phyloP scores from a whole-genome alignment of 2,329 filamentous ascomycete genomes.

The Ceratocystis ficicola region DNA sequence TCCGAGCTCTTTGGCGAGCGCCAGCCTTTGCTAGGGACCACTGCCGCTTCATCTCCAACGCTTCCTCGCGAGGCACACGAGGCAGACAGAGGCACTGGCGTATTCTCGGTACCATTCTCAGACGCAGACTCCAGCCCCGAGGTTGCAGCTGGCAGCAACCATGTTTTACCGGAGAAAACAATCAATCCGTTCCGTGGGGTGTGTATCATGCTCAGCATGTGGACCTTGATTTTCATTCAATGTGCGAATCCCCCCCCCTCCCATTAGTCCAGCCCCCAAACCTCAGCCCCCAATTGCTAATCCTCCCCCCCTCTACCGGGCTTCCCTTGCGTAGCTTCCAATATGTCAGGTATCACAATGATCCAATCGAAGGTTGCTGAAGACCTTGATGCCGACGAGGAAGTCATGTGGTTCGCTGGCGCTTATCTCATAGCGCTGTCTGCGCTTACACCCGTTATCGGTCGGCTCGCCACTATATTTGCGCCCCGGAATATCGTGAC shows the following conservation, averaged over 20 bases:
- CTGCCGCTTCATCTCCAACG: not conserved
- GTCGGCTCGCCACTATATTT: slow-evolving; percentile 63
- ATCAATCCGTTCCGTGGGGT: not conserved
- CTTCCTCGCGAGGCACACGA: not conserved
- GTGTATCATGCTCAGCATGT: slow-evolving; percentile 17
- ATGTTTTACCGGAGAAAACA: not conserved
- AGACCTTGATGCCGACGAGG: slow-evolving; percentile 60
- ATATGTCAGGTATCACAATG: slow-evolving; percentile 71
- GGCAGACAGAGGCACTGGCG: not conserved
- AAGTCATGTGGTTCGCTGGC: slow-evolving; percentile 70
- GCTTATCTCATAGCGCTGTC: slow-evolving; percentile 56
- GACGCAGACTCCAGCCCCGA: not conserved
- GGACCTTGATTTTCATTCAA: slow-evolving; percentile 19
- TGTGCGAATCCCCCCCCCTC: slow-evolving; percentile 11
- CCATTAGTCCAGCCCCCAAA: not conserved
- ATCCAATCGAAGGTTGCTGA: slow-evolving; percentile 65
- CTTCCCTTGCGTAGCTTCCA: slow-evolving; percentile 37
- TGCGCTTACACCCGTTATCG: slow-evolving; percentile 54
- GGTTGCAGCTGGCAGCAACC: not conserved
- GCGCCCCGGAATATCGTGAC: slow-evolving; percentile 54
- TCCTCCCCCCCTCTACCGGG: not conserved
- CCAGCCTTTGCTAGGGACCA: not conserved
- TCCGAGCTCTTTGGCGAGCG: not conserved
- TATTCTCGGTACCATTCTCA: too few relatives aligned
- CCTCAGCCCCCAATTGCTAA: not conserved